Base-by-base conservation (phyloP, 78 protist genomes). In the Mastigamoeba balamuthi region DNA sequence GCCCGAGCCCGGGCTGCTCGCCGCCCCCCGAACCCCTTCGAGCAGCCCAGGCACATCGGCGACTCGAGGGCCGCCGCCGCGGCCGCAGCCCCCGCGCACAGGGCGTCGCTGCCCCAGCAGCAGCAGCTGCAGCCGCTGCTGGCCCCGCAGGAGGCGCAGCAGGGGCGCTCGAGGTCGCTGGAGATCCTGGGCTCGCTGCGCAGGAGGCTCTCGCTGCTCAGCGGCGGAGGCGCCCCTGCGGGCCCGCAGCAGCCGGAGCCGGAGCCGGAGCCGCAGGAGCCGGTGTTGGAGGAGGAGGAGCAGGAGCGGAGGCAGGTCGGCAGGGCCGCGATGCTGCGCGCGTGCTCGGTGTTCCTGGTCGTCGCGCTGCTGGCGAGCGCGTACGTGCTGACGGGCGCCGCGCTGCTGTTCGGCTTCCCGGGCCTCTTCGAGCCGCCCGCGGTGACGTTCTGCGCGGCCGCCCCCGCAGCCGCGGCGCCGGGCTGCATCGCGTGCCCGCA, bases 391-490 rank as follows among this genome's bases (percentile, higher is more conserved):
- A 0, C 17, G 4, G 39, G 48, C 25, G 48, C 72, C 35, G 75
- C 84, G 75, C 68, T 73, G 30, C 81, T 91, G 52, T 84, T 92
- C n/a, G 66, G 66, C 53, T 72, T 87, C 38, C 75, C 87, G 30
- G 66, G 77, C 48, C 48, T 88, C 36, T 85, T 97, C 53, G 84
- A 86, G 83, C 78, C 66, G 48, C 85, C 95, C 35, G 81, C 87
- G 38, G 76, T 74, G 30, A 42, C 93, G 8, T 88, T 93, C 25
- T 90, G 73, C 67, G 74, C 87, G 27, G 86, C 96, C 25, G 99
- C 96, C 30, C 88, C 94, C 84, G 98, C 95, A 64, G 88, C 96
- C n/a, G 39, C 35, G 2, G 99, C 96, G 23, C 99, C 96, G 75
- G 93, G 93, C 53, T 76, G 81, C 53, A 41, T 96, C 35, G 70